Evolutionary conservation across 1,284 basidiomycete species (phyloP), one percentile per base, ranked within the genome.

Genomic region (Trametes polyzona): DNA sequence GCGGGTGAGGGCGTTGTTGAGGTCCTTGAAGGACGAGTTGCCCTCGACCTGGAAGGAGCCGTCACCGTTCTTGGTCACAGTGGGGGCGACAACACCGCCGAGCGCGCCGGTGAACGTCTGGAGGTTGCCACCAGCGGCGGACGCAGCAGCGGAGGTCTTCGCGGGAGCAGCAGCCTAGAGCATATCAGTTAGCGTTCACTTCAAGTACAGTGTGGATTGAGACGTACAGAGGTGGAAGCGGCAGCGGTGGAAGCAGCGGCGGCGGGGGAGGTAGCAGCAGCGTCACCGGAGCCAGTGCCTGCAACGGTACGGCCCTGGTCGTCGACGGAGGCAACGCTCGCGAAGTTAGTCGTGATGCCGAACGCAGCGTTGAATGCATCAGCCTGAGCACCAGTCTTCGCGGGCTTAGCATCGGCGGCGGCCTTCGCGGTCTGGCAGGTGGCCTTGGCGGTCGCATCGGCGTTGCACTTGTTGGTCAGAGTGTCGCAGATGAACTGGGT

Each of bases 31-130:
- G 24, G 72, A 68, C 50, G 78, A 77, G 53, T 80, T 79, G 62
- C 74, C 78, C 42, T 65, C 54, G 52, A 83, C 81, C 41, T 72
- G 65, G 73, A 84, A 84, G 46, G 64, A 56, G 40, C 78, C 81
- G 52, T 74, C 69, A n/a, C 77, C 80, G 43, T 76, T 73, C 51
- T 62, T 64, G 17, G 72, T 78, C 37, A 84, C 82, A 12, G 78
- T 63, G 23, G 81, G 81, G 12, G 82, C 72, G 51, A 72, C 58
- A 47, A 73, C 70, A 54, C 78, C 80, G 46, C 80, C 82, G 50
- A 83, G 73, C 17, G 73, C 71, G 39, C 81, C 83, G 58, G 81
- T 80, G 75, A 87, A 87, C 30, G 71, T 81, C 69, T 86, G 84
- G 26, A 86, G 69, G 71, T 85, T 84, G 12, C 65, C 69, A 27